Evolutionary conservation across 345 rosid genomes (phyloP).

Genomic region (Nasturtium officinale): DNA sequence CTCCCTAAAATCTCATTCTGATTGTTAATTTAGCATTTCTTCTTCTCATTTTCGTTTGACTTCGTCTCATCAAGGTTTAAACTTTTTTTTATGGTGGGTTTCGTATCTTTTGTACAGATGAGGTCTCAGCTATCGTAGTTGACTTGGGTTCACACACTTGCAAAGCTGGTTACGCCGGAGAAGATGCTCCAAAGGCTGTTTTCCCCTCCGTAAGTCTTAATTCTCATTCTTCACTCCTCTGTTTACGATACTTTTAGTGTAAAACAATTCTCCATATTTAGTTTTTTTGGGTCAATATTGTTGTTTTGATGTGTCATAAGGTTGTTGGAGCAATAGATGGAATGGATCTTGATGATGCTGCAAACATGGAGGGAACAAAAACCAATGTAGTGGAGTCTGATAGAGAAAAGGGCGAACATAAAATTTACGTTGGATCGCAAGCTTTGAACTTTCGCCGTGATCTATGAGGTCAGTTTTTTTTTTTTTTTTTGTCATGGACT

Average conservation of each 20-base stretch:
- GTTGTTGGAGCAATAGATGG: conserved; percentile 86
- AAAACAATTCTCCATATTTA: not conserved
- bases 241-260: not conserved
- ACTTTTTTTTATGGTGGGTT: conserved; percentile 27
- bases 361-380: conserved; percentile 54
- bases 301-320: conserved; percentile 40
- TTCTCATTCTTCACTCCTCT: not conserved
- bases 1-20: not conserved
- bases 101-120: conserved; percentile 56
- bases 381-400: conserved; percentile 52
- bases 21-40: conserved; percentile 5
- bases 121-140: conserved; percentile 93
- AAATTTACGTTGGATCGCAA: conserved; percentile 79
- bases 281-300: too few species aligned
- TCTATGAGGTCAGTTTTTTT: conserved; percentile 59
- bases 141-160: conserved; percentile 98
- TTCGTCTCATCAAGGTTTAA: not conserved
- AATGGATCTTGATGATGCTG: conserved; percentile 77
- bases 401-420: conserved; percentile 60
- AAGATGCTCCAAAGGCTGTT: conserved; percentile 98
- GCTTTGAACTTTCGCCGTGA: conserved; percentile 75
- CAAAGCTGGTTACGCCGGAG: conserved; percentile 99
- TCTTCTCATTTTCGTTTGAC: not conserved
- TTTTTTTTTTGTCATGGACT: not conserved
- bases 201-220: conserved; percentile 81